Base-by-base conservation (phyloP, 352 stramenopile genomes). In the Globisporangium perplexum region DNA sequence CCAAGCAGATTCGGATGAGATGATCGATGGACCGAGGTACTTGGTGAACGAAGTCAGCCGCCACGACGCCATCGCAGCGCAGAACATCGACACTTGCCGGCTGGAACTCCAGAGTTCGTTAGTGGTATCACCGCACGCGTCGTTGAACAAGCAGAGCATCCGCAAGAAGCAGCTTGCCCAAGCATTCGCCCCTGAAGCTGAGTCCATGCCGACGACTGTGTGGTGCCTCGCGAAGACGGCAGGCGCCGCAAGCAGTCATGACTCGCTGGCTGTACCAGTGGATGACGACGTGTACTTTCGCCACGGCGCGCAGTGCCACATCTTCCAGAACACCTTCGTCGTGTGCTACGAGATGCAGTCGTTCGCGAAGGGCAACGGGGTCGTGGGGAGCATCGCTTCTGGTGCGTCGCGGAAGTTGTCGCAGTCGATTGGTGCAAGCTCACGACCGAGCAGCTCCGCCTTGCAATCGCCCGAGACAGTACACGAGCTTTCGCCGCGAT, bases 281-380 rank as follows among this genome's bases (percentile, higher is more conserved):
- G 7, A 53, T 47, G 43, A 62, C 8, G 42, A 53, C 7, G 26
- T 42, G n/a, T 59, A 54, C 47, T 57, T 72, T 39, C 48, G 14
- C 0, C 30, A 62, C 22, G 58, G 54, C 17, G 23, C n/a, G 10
- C 26, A 28, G 7, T 18, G 62, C 7, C 47, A 67, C 38, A 33
- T 72, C 33, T 43, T 60, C n/a, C 65, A 72, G 31, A 59, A 59
- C 35, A 53, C 24, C 7, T 20, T 24, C 14, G 50, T 65, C 20
- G 48, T 72, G 12, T 69, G 60, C 50, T 69, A 72, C 43, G 54
- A 72, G 26, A 39, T 50, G 0, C 46, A 56, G 22, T n/a, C 39
- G 5, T n/a, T 28, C 22, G 26, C 10, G 10, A 46, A 39, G 18
- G 7, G 31, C 20, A 33, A 50, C 17, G 11, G 12, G 7, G 12